phyloP scores from a whole-genome alignment of 306 rosid genomes.

The Cucumis sativus region Cucumber_9930_V3 NC_026657.2:4881501-4882000 shows the following conservation, averaged over 20 bases:
- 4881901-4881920: constrained; percentile 23
- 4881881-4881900: constrained; percentile 32
- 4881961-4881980: background rate
- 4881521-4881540: background rate
- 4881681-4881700: constrained; percentile 22
- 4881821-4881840: constrained; percentile 45
- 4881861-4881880: constrained; percentile 45
- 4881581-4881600: background rate
- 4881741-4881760: background rate
- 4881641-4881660: constrained; percentile 44
- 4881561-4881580: background rate
- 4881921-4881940: constrained; percentile 9
- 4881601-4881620: constrained; percentile 12
- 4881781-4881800: background rate
- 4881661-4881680: constrained; percentile 30
- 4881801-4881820: background rate
- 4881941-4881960: background rate
- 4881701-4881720: background rate
- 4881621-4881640: constrained; percentile 29
- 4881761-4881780: background rate
- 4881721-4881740: background rate
- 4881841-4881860: constrained; percentile 44
- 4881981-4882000: constrained; percentile 9
- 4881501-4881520: background rate
- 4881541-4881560: constrained; percentile 34